phyloP scores from a whole-genome alignment of 257 asterid genomes.

The Thymus mandschuricus region DNA sequence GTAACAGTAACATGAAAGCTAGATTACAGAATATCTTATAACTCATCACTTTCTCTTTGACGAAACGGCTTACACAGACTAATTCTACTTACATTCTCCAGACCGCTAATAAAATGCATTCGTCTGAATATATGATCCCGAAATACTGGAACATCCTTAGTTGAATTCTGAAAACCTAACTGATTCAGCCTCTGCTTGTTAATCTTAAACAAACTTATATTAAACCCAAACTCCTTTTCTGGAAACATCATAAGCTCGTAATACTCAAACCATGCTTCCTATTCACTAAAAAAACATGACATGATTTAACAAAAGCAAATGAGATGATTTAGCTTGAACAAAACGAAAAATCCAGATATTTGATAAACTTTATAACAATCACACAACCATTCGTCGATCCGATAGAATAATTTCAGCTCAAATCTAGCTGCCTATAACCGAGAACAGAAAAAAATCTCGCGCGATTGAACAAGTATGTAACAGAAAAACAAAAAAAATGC shows the following conservation, averaged over 20 bases:
- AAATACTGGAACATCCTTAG: not conserved
- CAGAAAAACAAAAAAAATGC: not conserved
- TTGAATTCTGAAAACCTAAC: not conserved
- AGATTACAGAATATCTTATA: not conserved
- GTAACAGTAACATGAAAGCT: not conserved
- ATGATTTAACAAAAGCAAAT: not conserved
- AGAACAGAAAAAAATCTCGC: not conserved
- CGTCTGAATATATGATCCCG: no score
- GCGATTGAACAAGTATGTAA: no score
- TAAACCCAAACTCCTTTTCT: not conserved
- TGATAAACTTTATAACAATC: not conserved
- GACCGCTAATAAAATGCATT: not conserved
- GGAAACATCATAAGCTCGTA: not conserved
- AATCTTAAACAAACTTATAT: not conserved
- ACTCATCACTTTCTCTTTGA: not conserved
- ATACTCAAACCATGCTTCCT: not conserved
- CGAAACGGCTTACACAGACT: not conserved
- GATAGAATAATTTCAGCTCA: not conserved
- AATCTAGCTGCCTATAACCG: not conserved
- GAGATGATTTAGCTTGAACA: not conserved
- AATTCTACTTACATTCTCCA: not conserved
- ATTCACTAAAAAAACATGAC: constrained; percentile 1
- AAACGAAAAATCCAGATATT: not conserved
- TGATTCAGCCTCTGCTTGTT: not conserved
- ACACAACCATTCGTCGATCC: not conserved